These are phyloP conservation scores for Talaromyces sp. DNA, from an alignment of 2,329 filamentous ascomycete genomes.

Conservation along the genomic window DNA sequence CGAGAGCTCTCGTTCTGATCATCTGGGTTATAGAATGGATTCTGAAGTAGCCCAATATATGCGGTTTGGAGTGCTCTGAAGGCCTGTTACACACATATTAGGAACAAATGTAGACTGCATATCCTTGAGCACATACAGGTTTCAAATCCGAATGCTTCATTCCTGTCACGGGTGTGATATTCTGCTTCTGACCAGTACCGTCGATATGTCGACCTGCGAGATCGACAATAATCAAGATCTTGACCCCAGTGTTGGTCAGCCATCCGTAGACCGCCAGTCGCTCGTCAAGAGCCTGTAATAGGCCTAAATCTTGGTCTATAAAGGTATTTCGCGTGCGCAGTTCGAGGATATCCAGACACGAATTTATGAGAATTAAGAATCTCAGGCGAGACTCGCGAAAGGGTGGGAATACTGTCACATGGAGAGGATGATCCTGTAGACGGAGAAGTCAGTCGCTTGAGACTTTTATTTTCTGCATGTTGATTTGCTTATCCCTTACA, in stretches of 20 bases:
- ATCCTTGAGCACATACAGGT: conserved; percentile 54
- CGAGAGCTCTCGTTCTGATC: conserved; percentile 64
- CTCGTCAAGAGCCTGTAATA: conserved; percentile 92
- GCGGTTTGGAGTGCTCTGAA: conserved; percentile 91
- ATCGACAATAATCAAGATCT: conserved; percentile 86
- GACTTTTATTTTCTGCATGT: background rate
- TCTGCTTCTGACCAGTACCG: conserved; percentile 30
- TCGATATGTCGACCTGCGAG: conserved; percentile 67
- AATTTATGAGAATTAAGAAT: conserved; percentile 86
- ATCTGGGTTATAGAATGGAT: conserved; percentile 91
- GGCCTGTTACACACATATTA: conserved; percentile 48
- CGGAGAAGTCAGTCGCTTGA: conserved; percentile 13
- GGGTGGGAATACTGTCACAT: conserved; percentile 84
- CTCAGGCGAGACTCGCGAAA: conserved; percentile 66
- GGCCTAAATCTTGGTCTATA: conserved; percentile 78
- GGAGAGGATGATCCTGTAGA: conserved; percentile 85
- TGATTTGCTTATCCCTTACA: conserved; percentile 44
- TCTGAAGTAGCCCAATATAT: conserved; percentile 83
- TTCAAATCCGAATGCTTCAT: conserved; percentile 84
- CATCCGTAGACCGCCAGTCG: conserved; percentile 90
- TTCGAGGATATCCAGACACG: conserved; percentile 90
- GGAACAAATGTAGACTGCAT: conserved; percentile 9
- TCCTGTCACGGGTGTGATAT: conserved; percentile 53
- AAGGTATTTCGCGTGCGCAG: conserved; percentile 71
- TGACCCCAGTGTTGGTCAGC: conserved; percentile 92